These are phyloP conservation scores for Umbelopsis ramanniana DNA, from an alignment of 192 early-diverging fungal species.

Conservation along the genomic window DNA sequence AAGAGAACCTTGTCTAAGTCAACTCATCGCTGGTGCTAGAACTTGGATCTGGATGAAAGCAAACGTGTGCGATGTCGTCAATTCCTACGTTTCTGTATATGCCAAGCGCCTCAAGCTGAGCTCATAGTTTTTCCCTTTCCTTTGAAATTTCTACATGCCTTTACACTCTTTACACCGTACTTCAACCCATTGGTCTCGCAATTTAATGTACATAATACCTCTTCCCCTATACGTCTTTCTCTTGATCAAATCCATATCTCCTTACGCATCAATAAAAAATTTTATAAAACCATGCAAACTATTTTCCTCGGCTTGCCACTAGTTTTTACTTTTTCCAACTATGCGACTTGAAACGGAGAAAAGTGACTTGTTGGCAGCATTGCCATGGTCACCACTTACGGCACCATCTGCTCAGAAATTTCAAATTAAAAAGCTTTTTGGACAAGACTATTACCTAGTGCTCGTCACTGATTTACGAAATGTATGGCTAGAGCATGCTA, in stretches of 20 bases:
- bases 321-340: background rate
- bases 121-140: background rate
- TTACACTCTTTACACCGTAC: background rate
- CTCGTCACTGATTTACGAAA: slow-evolving; percentile 11
- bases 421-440: slow-evolving; percentile 15
- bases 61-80: slow-evolving; percentile 15
- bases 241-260: too few species aligned
- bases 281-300: background rate
- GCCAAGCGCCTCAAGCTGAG: background rate
- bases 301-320: background rate
- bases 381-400: background rate
- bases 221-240: too few species aligned
- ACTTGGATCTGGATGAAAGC: slow-evolving; percentile 10
- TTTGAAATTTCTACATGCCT: background rate
- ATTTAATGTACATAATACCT: slow-evolving; percentile 9
- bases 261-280: background rate
- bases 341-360: background rate
- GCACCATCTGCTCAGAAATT: background rate
- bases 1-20: too few species aligned
- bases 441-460: background rate
- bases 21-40: background rate
- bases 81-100: slow-evolving; percentile 1
- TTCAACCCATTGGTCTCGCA: background rate
- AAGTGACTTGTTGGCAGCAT: background rate
- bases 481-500: slow-evolving; percentile 10